Percentiles rank a stretch among this genome's conserved stretches.
These are phyloP conservation scores for Lachnum nothofagi DNA, from an alignment of 2,329 filamentous ascomycete species.

Conservation along the genomic window DNA sequence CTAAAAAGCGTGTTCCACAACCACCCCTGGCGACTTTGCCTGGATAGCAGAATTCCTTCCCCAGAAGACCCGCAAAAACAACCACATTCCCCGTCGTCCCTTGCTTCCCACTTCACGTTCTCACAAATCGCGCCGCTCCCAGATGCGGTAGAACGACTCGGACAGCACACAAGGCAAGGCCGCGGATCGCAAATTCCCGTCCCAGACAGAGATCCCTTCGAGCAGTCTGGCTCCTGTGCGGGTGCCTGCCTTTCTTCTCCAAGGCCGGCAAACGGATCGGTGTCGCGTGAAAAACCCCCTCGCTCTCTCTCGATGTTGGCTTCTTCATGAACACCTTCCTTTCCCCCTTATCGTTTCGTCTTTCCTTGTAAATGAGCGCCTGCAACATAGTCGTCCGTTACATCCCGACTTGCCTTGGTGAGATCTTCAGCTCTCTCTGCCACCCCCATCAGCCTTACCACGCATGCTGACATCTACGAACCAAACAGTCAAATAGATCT, in stretches of 20 bases:
- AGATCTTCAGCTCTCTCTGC: conserved; percentile 25
- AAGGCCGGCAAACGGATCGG: conserved; percentile 33
- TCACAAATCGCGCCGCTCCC: conserved; percentile 8
- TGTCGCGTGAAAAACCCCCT: conserved; percentile 31
- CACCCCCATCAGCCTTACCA: conserved; percentile 31
- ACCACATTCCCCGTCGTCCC: conserved; percentile 25
- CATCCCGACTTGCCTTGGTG: conserved; percentile 31
- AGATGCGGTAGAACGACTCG: conserved; percentile 20
- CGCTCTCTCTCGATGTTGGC: conserved; percentile 30
- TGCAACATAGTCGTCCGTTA: conserved; percentile 29
- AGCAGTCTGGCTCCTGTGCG: conserved; percentile 17
- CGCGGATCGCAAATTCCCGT: conserved; percentile 20
- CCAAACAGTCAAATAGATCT: conserved; percentile 33
- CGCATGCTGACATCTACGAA: conserved; percentile 30
- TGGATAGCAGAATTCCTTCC: conserved; percentile 13
- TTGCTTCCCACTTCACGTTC: conserved; percentile 21
- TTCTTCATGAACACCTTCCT: conserved; percentile 23
- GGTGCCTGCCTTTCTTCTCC: conserved; percentile 29
- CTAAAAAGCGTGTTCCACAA: neutral
- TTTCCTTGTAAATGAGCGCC: conserved; percentile 34
- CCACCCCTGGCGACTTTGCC: conserved; percentile 8
- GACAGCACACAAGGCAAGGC: conserved; percentile 10
- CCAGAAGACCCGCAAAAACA: conserved; percentile 16
- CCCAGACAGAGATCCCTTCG: too few relatives aligned
- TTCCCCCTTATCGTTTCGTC: conserved; percentile 10